Evolutionary conservation across 164 flowering plant species (phyloP).

Genomic region (Hamamelis virginiana): DNA sequence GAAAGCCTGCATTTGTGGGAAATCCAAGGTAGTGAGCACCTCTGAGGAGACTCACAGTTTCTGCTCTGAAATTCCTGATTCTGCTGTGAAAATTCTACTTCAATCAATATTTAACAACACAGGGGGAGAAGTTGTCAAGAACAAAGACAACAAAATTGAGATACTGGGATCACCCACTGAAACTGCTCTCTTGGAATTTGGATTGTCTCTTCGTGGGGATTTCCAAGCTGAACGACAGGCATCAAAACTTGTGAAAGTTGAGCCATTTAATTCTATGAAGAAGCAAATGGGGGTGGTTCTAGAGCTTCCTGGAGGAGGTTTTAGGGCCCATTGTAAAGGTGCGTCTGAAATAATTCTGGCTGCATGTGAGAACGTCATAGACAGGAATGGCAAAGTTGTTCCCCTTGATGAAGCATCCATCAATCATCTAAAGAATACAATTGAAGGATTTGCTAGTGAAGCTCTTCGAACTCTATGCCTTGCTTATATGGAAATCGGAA

Average conservation of each 20-base stretch:
- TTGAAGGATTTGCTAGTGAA: constrained; percentile 80
- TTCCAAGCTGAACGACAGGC: constrained; percentile 56
- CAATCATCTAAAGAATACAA: constrained; percentile 48
- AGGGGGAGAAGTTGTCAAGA: constrained; percentile 79
- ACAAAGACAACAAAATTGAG: constrained; percentile 57
- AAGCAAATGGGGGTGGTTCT: constrained; percentile 88
- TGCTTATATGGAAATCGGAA: constrained; percentile 68
- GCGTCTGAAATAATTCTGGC: constrained; percentile 88
- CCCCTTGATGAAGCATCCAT: constrained; percentile 53
- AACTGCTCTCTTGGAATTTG: constrained; percentile 84
- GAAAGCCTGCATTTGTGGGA: constrained; percentile 74
- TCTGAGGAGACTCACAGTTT: constrained; percentile 26
- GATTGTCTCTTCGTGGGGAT: constrained; percentile 76
- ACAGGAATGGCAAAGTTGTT: constrained; percentile 60
- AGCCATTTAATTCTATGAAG: constrained; percentile 90
- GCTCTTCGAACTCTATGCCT: constrained; percentile 95
- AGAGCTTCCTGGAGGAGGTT: constrained; percentile 65
- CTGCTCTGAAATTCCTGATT: constrained; percentile 55
- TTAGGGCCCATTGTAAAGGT: constrained; percentile 81
- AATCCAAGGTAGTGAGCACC: constrained; percentile 42
- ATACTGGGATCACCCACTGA: constrained; percentile 92
- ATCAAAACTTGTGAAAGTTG: constrained; percentile 67
- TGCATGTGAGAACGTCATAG: constrained; percentile 73
- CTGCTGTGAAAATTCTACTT: constrained; percentile 47
- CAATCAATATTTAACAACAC: constrained; percentile 91